Evolutionary conservation across 495 filamentous ascomycete species (phyloP).

Genomic region (Penicilliopsis zonata): DNA sequence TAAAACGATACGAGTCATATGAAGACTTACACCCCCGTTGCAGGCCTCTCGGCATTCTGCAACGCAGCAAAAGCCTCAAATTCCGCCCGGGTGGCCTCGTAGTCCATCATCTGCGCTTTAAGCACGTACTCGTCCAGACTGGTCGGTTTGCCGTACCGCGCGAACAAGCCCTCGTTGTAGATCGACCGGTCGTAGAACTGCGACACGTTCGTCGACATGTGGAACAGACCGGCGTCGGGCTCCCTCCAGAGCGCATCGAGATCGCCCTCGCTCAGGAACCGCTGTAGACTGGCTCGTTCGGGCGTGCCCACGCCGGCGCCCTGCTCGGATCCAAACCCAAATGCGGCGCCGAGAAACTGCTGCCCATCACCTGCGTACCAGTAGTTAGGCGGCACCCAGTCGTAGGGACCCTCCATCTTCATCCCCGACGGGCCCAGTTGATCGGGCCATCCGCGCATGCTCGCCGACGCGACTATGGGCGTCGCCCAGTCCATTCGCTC

Average conservation of each 20-base stretch:
- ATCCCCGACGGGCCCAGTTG: constrained; percentile 43
- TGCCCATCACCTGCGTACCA: constrained; percentile 40
- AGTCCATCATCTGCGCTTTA: constrained; percentile 48
- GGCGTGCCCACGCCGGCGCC: constrained; percentile 52
- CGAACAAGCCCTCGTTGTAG: constrained; percentile 42
- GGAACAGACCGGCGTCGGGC: constrained; percentile 41
- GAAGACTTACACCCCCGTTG: constrained; percentile 34
- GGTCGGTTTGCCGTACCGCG: constrained; percentile 39
- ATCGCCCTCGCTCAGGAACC: constrained; percentile 40
- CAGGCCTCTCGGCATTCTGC: constrained; percentile 38
- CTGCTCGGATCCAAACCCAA: constrained; percentile 51
- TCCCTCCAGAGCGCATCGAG: constrained; percentile 42
- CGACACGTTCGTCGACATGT: constrained; percentile 44
- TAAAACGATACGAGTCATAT: not conserved
- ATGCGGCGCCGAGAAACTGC: constrained; percentile 38
- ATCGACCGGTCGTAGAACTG: constrained; percentile 42
- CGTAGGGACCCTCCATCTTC: constrained; percentile 59
- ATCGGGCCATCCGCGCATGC: constrained; percentile 39
- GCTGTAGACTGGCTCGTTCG: constrained; percentile 37
- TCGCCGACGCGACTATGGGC: constrained; percentile 46
- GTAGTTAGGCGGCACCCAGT: constrained; percentile 55
- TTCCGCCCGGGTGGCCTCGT: constrained; percentile 48
- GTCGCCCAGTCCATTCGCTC: constrained; percentile 39
- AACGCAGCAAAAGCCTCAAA: constrained; percentile 44
- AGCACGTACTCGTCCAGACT: constrained; percentile 42